phyloP scores from a whole-genome alignment of 2,329 filamentous ascomycete species.

The Thelonectria blattea region DNA sequence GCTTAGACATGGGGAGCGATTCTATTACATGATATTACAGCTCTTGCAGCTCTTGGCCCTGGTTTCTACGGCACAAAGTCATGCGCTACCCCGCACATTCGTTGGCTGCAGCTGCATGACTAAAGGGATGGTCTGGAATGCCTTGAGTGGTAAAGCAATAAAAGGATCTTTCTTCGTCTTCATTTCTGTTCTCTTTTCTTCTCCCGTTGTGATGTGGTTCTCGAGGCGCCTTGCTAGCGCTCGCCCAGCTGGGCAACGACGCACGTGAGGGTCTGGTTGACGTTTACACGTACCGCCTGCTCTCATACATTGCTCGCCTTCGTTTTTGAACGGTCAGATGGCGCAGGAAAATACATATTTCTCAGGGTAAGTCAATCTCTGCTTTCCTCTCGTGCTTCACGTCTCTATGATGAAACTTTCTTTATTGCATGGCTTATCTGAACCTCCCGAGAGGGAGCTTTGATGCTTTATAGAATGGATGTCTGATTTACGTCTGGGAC shows the following conservation, averaged over 20 bases:
- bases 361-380: conserved; percentile 17
- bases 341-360: background rate
- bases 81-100: conserved; percentile 34
- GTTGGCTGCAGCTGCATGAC: conserved; percentile 16
- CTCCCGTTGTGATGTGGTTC: background rate
- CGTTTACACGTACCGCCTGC: too few relatives aligned
- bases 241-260: background rate
- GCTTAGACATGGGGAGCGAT: conserved; percentile 26
- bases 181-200: background rate
- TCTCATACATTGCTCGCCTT: too few relatives aligned
- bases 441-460: conserved; percentile 32
- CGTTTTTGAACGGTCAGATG: too few relatives aligned
- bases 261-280: background rate
- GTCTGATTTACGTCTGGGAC: conserved; percentile 30
- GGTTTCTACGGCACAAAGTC: conserved; percentile 24
- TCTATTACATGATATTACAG: conserved; percentile 37
- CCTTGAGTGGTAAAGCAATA: conserved; percentile 26
- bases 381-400: background rate
- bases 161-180: conserved; percentile 1
- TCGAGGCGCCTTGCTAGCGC: background rate
- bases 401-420: conserved; percentile 37
- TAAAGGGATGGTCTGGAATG: conserved; percentile 14
- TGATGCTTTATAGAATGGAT: conserved; percentile 41
- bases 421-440: conserved; percentile 45
- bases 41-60: conserved; percentile 36